These are phyloP conservation scores for Podaxis carcinomalis DNA, from an alignment of 768 basidiomycete species.

Conservation along the genomic window DNA sequence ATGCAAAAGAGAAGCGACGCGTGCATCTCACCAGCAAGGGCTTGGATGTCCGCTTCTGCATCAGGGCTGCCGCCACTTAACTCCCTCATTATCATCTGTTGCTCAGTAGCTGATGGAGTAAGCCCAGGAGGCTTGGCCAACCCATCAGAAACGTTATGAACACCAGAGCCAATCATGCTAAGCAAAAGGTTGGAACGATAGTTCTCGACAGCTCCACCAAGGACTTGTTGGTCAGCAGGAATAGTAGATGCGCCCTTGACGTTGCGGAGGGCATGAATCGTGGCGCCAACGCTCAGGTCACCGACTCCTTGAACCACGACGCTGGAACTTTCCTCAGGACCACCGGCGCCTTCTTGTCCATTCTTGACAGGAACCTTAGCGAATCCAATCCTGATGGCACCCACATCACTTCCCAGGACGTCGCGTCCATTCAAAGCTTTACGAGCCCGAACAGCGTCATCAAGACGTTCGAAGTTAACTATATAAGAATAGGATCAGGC, in stretches of 20 bases:
- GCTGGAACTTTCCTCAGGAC: slow-evolving; percentile 58
- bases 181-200: slow-evolving; percentile 89
- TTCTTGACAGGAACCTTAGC: slow-evolving; percentile 95
- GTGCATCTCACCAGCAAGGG: slow-evolving; percentile 72
- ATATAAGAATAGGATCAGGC: slow-evolving; percentile 11
- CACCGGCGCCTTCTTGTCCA: slow-evolving; percentile 57
- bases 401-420: slow-evolving; percentile 93
- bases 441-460: slow-evolving; percentile 93
- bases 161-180: slow-evolving; percentile 80
- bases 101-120: slow-evolving; percentile 79
- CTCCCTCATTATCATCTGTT: slow-evolving; percentile 96
- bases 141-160: slow-evolving; percentile 52
- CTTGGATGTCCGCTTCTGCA: slow-evolving; percentile 80
- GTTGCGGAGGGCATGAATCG: slow-evolving; percentile 80
- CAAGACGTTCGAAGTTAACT: slow-evolving; percentile 97
- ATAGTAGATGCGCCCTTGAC: slow-evolving; percentile 92
- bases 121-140: slow-evolving; percentile 65
- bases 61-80: slow-evolving; percentile 73
- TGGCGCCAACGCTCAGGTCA: slow-evolving; percentile 81
- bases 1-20: not conserved
- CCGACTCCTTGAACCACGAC: slow-evolving; percentile 78
- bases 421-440: slow-evolving; percentile 96
- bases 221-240: slow-evolving; percentile 89
- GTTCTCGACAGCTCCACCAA: slow-evolving; percentile 90
- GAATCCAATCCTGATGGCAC: slow-evolving; percentile 94